Percentiles rank a stretch among this genome's conserved stretches.
Conservation (phyloP, 768 basidiomycete species). For the Mycena galopus region DNA sequence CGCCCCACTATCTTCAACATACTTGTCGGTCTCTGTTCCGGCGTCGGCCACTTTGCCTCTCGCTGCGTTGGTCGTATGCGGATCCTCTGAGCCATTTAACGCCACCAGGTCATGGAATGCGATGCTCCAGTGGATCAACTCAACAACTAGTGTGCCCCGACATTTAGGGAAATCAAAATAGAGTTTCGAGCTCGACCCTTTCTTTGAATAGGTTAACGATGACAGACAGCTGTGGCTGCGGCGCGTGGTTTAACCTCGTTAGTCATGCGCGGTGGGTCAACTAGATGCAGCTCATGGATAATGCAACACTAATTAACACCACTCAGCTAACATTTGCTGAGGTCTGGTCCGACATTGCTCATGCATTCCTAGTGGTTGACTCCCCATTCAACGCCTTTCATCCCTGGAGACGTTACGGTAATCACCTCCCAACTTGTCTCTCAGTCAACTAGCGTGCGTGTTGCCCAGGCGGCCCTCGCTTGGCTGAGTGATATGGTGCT, state of each 20-base stretch:
- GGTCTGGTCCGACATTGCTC: not conserved
- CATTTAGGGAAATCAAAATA: not conserved
- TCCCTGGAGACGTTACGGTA: not conserved
- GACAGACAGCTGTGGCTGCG: not conserved
- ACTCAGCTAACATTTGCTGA: not conserved
- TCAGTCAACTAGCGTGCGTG: slow-evolving; percentile 3
- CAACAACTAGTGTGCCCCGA: not conserved
- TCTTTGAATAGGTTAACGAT: not conserved
- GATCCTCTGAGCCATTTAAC: not conserved
- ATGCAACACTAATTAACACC: not conserved
- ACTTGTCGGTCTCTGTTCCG: not conserved
- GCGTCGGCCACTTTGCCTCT: not conserved
- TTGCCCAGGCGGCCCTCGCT: slow-evolving; percentile 14
- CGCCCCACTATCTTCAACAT: not conserved
- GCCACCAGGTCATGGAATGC: not conserved
- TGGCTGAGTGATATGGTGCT: not conserved
- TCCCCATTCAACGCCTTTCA: not conserved
- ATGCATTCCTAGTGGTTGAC: not conserved
- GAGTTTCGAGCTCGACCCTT: not conserved
- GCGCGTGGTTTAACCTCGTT: slow-evolving; percentile 3
- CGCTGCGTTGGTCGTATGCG: not conserved
- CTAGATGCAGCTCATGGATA: not conserved
- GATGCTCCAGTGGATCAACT: slow-evolving; percentile 6
- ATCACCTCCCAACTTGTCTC: not conserved
- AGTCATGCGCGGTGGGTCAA: not conserved